A percentile compares a stretch with the other conserved stretches of the same genome.
Evolutionary conservation across 768 basidiomycete genomes (phyloP).

Genomic region (Lyophyllum semitale): DNA sequence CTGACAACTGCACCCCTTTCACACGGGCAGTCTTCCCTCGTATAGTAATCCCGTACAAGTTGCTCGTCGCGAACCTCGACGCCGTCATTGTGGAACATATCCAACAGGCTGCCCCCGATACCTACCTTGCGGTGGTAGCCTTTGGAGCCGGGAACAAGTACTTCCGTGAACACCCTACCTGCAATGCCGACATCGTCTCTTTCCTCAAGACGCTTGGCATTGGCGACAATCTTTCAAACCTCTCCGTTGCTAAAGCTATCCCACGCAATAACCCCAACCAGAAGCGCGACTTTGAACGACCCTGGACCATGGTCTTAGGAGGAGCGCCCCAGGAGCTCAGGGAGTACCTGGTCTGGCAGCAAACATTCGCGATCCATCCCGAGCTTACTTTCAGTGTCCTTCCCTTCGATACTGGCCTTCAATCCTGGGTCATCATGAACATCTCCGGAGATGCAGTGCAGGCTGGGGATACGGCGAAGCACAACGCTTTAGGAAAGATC

Average conservation of each 20-base stretch:
- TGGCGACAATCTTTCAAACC: neutral
- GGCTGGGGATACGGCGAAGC: neutral
- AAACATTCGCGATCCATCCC: neutral
- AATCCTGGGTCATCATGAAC: too few relatives aligned
- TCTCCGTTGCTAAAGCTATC: neutral
- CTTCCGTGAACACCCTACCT: neutral
- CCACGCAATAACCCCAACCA: neutral
- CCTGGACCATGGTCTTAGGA: slow-evolving; percentile 2
- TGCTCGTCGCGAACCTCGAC: slow-evolving; percentile 1
- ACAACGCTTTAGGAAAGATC: neutral
- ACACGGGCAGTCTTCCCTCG: neutral
- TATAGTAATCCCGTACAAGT: neutral
- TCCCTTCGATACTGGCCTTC: too few relatives aligned
- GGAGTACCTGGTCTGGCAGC: slow-evolving; percentile 1
- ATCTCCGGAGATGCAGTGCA: neutral
- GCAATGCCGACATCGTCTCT: neutral
- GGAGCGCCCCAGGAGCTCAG: neutral
- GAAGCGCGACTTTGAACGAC: neutral
- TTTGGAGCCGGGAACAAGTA: neutral
- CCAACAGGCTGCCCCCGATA: too few relatives aligned
- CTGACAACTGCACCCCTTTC: neutral
- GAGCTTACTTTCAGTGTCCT: too few relatives aligned
- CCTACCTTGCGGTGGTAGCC: neutral
- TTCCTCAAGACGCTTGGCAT: neutral
- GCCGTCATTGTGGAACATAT: too few relatives aligned